Base-by-base conservation (phyloP, 2,329 filamentous ascomycete genomes). In the Penicillium olsonii region DNA sequence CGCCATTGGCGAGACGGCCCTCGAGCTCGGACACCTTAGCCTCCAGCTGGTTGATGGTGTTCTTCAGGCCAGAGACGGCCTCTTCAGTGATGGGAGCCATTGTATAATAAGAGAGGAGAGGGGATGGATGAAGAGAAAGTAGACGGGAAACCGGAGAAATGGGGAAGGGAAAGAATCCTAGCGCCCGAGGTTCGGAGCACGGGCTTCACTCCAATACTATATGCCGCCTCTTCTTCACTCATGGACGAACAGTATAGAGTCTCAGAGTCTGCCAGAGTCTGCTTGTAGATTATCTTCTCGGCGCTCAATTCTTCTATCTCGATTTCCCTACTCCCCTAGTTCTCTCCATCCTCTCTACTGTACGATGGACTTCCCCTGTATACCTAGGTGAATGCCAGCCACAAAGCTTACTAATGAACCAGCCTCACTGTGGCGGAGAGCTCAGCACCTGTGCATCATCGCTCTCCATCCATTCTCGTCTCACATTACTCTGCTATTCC, bases 81-180 rank as follows among this genome's bases (percentile, higher is more conserved):
- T 91, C 84, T 69, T 94, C 88, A 71, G 88, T 87, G 75, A 92
- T 85, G 70, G 89, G 88, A 75, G 90, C 88, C 92, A 96, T 96
- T 81, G 81, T 75, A 72, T n/a, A 70, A 42, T 43, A 45, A 44
- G 46, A 46, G 48, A 44, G 42, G 55, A 55, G 45, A 56, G 45
- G 20, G 52, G 58, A 60, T 59, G 40, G 51, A 46, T 47, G 51
- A 60, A 52, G 48, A 43, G 50, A 50, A 54, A 49, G 45, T 33
- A 15, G 47, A 45, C 47, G 47, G 47, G 29, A 48, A 56, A 54
- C 51, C 49, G 50, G 48, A 54, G 50, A 60, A 56, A 57, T 52
- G 56, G 57, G 53, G 50, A 59, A 54, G 62, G 59, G 62, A 60
- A 62, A 59, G 59, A 66, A 57, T 57, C 57, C 58, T 61, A 49